Conservation (phyloP, 2,329 filamentous ascomycete species). For the Knufia petricola region DNA sequence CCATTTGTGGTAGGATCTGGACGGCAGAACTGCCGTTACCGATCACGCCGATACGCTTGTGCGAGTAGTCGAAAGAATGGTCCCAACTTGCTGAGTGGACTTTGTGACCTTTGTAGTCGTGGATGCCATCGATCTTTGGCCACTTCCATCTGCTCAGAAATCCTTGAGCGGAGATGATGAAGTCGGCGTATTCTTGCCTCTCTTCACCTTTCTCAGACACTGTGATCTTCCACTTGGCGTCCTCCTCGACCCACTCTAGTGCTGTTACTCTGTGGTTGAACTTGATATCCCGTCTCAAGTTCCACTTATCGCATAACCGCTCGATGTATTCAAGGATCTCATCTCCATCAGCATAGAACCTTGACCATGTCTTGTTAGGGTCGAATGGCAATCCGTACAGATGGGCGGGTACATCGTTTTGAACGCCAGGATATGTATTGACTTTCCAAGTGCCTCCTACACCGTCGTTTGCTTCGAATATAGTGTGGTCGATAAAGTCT, state of each 20-base stretch:
- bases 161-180: constrained; percentile 29
- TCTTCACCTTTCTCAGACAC: constrained; percentile 24
- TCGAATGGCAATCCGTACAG: constrained; percentile 27
- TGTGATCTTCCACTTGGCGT: constrained; percentile 31
- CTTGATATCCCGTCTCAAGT: constrained; percentile 31
- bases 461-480: constrained; percentile 35
- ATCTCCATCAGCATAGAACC: constrained; percentile 32
- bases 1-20: constrained; percentile 29
- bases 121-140: constrained; percentile 25
- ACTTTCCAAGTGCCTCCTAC: constrained; percentile 37
- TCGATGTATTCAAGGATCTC: constrained; percentile 38
- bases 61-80: constrained; percentile 20
- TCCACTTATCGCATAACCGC: constrained; percentile 31
- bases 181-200: constrained; percentile 26
- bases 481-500: constrained; percentile 30
- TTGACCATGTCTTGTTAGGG: constrained; percentile 35
- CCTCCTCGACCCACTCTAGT: constrained; percentile 32
- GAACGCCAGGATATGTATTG: constrained; percentile 33
- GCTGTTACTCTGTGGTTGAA: constrained; percentile 30
- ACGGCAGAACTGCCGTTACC: constrained; percentile 30
- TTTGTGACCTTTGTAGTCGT: constrained; percentile 24
- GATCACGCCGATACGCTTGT: constrained; percentile 26
- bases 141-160: constrained; percentile 25
- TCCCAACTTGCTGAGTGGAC: constrained; percentile 26
- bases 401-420: constrained; percentile 59